Evolutionary conservation across 1,284 basidiomycete species (phyloP).

Genomic region (Cystobasidiaceae sp.): DNA sequence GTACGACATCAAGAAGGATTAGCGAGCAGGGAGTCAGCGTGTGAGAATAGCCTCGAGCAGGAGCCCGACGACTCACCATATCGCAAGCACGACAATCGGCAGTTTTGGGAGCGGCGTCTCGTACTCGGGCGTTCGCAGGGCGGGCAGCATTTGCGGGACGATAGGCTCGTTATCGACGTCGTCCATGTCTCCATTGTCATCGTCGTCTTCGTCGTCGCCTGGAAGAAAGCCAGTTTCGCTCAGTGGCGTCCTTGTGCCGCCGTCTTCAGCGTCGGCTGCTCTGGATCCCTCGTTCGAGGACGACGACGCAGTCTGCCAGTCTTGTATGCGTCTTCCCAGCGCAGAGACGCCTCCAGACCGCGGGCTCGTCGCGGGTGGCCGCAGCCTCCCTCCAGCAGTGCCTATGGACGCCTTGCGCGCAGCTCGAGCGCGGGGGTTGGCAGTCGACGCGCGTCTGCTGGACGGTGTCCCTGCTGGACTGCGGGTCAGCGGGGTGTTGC

Average conservation of each 20-base stretch:
- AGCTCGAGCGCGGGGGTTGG: not conserved
- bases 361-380: not conserved
- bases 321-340: constrained; percentile 19
- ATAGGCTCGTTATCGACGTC: constrained; percentile 10
- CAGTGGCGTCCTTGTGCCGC: too few species aligned
- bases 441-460: not conserved
- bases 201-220: not conserved
- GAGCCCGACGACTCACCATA: constrained; percentile 44
- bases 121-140: constrained; percentile 29
- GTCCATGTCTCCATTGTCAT: not conserved
- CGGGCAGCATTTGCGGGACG: constrained; percentile 28
- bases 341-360: not conserved
- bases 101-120: constrained; percentile 74
- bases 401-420: not conserved
- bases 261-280: not conserved
- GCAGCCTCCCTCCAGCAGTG: not conserved
- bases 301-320: constrained; percentile 11
- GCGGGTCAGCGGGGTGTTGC: constrained; percentile 3
- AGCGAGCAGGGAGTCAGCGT: too few species aligned
- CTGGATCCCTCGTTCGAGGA: constrained; percentile 1
- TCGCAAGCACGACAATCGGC: constrained; percentile 84
- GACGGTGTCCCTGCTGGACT: too few species aligned
- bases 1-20: too few species aligned
- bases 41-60: constrained; percentile 54
- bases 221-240: too few species aligned